Evolutionary conservation across 2,329 filamentous ascomycete genomes (phyloP).

Genomic region (Aspergillus pseudotamarii): DNA sequence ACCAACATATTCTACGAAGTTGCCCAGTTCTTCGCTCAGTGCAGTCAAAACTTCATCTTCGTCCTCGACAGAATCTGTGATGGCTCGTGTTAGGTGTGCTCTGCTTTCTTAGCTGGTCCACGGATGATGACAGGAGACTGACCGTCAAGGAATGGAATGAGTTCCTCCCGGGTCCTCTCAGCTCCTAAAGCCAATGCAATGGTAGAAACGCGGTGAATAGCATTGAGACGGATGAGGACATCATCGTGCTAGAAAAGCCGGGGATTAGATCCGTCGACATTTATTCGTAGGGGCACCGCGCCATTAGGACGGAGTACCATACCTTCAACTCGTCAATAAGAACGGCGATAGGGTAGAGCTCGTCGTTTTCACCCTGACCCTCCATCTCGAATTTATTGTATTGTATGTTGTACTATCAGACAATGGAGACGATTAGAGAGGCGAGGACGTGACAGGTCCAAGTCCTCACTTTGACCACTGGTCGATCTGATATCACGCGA

Average conservation of each 20-base stretch:
- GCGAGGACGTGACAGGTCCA: constrained; percentile 32
- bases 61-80: constrained; percentile 92
- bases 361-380: constrained; percentile 87
- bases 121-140: constrained; percentile 46
- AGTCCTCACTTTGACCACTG: constrained; percentile 34
- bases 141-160: constrained; percentile 99
- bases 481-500: constrained; percentile 33
- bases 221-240: constrained; percentile 95
- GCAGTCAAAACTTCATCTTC: constrained; percentile 98
- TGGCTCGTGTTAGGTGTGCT: constrained; percentile 26
- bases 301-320: constrained; percentile 35
- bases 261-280: constrained; percentile 18
- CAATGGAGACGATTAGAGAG: constrained; percentile 28
- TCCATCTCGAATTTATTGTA: constrained; percentile 70
- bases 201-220: constrained; percentile 95
- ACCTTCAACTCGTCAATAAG: constrained; percentile 99
- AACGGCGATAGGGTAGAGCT: constrained; percentile 99
- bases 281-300: constrained; percentile 16
- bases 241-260: constrained; percentile 78
- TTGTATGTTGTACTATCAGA: constrained; percentile 22
- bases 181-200: constrained; percentile 95
- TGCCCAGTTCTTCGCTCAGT: constrained; percentile 92
- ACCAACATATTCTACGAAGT: constrained; percentile 96
- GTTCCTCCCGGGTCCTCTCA: constrained; percentile 95
- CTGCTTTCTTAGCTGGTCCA: background rate